Evolutionary conservation across 1,284 basidiomycete genomes (phyloP).

Genomic region (Mrakiaceae sp.): DNA sequence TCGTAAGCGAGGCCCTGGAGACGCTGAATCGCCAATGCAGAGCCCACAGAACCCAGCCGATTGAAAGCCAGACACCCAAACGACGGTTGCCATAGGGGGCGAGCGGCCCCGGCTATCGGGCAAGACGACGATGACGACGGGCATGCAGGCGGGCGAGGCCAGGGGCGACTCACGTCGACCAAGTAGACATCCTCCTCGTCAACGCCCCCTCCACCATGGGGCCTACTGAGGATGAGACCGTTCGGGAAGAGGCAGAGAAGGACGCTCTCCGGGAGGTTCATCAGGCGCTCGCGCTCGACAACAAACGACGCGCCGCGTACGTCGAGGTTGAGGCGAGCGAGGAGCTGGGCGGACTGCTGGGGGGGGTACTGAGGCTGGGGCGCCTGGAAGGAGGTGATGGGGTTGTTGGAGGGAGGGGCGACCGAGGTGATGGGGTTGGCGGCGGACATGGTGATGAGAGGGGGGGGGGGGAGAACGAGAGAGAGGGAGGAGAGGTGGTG

Average conservation of each 20-base stretch:
- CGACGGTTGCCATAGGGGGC: too few relatives aligned
- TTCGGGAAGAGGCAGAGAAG: conserved; percentile 95
- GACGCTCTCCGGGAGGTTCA: conserved; percentile 96
- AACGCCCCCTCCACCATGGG: conserved; percentile 45
- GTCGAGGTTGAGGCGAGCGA: conserved; percentile 80
- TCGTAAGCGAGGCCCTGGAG: too few relatives aligned
- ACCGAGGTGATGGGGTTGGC: conserved; percentile 35
- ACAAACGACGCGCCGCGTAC: conserved; percentile 82
- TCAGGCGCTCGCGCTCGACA: conserved; percentile 94
- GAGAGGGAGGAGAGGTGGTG: background rate
- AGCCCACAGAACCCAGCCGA: too few relatives aligned
- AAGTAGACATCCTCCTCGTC: conserved; percentile 81
- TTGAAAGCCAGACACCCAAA: too few relatives aligned
- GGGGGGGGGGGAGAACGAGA: background rate
- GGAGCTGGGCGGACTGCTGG: conserved; percentile 44
- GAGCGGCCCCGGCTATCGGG: too few relatives aligned
- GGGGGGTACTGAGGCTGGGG: conserved; percentile 31
- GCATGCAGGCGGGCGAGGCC: too few relatives aligned
- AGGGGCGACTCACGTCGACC: conserved; percentile 65
- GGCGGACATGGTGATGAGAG: background rate
- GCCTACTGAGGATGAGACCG: conserved; percentile 83
- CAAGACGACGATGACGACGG: too few relatives aligned
- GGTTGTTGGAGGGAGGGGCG: conserved; percentile 47
- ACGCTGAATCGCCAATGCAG: too few relatives aligned
- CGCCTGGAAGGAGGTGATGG: conserved; percentile 42